Conservation (phyloP, 306 rosid species). For the Cicer judaicum region DNA sequence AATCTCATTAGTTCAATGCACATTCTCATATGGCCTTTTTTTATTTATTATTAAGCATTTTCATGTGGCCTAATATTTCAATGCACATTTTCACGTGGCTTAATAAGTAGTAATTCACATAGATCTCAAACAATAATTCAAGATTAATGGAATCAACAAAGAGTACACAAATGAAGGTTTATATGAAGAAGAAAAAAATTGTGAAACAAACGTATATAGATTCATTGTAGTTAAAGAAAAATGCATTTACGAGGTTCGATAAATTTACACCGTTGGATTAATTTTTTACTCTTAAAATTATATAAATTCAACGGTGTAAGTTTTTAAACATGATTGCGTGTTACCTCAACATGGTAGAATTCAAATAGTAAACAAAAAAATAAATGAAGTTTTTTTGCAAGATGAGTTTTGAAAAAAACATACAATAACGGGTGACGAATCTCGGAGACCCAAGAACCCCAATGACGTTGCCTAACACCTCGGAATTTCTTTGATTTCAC, state of each 20-base stretch:
- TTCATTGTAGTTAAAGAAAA: not conserved
- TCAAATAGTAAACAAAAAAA: not conserved
- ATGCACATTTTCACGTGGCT: no score
- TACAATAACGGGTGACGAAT: slow-evolving; percentile 88
- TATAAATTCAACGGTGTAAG: not conserved
- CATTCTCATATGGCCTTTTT: not conserved
- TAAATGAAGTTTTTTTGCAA: slow-evolving; percentile 7
- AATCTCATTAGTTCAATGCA: not conserved
- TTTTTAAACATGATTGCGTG: not conserved
- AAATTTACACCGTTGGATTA: not conserved
- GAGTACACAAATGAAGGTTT: not conserved
- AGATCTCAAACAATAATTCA: slow-evolving; percentile 3
- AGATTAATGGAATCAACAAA: not conserved
- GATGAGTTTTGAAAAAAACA: slow-evolving; percentile 25
- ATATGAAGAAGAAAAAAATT: not conserved
- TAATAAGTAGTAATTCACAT: not conserved
- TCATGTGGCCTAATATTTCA: not conserved
- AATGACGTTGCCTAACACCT: slow-evolving; percentile 90
- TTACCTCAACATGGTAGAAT: not conserved
- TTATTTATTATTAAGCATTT: slow-evolving; percentile 2
- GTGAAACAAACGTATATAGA: not conserved
- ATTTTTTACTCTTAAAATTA: not conserved
- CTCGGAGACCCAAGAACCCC: slow-evolving; percentile 97
- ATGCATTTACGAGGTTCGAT: not conserved
- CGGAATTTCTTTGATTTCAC: slow-evolving; percentile 71